Base-by-base conservation (phyloP, 73 alveolate genomes). In the Paramecium caudatum region DNA sequence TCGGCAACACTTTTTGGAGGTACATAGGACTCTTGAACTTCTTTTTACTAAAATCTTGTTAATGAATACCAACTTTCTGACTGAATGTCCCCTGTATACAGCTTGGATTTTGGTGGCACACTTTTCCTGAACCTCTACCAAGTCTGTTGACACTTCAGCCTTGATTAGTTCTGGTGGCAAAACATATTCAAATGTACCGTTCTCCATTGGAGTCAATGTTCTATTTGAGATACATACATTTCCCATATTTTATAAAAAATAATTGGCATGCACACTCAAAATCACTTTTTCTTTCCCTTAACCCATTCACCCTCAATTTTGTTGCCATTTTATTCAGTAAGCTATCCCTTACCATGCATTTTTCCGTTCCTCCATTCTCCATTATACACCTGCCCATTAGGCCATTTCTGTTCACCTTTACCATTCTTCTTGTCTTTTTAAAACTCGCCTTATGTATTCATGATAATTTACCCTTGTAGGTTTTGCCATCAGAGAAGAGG, bases 291-390 rank as follows among this genome's bases (percentile, higher is more conserved):
- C 55, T 39, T 74, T 23, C 68, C 68, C 17, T 74, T 74, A 1
- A 74, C 70, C 88, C 88, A 74, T 37, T 45, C 25, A 7, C 88
- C 88, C 16, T 37, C 43, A 8, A 45, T 74, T 3, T 17, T 27
- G 3, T 25, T 45, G 3, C 88, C 88, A 9, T 34, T 36, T 1
- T 27, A 27, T 15, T 74, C 88, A 13, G 13, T 74, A 0, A 45
- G 10, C 19, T 27, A 1, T 74, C 88, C 88, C 43, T 13, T 19
- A 9, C 88, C 88, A 43, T 74, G 88, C 68, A 41, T 74, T 43
- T 43, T 74, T 7, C 69, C 69, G 15, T 74, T 74, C n/a, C 19
- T 74, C 62, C 62, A 74, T 41, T 37, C 88, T 74, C 88, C 88
- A 7, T 36, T 21, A 17, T 37, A 74, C 43, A 41, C 19, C 43